Evolutionary conservation across 352 stramenopile species (phyloP), one percentile per base, ranked within the genome.

Genomic region (Phytophthora brassicae): DNA sequence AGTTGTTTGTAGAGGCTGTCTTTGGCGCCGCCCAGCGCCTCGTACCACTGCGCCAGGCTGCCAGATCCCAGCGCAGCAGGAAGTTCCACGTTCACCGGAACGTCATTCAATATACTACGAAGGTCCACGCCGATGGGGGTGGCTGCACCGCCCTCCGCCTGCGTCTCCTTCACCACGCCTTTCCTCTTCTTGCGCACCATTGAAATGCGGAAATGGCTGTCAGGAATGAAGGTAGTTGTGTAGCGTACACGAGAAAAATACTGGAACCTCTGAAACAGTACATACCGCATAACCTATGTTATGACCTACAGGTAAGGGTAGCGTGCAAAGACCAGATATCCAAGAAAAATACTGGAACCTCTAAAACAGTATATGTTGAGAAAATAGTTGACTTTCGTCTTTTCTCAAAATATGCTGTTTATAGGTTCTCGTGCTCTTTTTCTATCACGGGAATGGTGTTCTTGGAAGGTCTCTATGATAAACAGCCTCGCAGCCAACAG

Each of bases 171-270:
- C 29, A 88, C 66, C 29, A 89, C 62, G 17, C 75, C 81, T 58
- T 90, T 90, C 52, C 75, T 79, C 71, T 94, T 94, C 71, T 86
- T 91, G 59, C 84, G 84, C 68, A 92, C 79, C 82, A 91, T 94
- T 26, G 19, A 23, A 64, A 56, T 47, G 14, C n/a, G 12, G 49
- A 22, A 31, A 31, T 8, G 26, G n/a, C n/a, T n/a, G n/a, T n/a
- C n/a, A 31, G 51, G 43, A 53, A 39, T 59, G 39, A 54, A 12
- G 33, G 14, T 39, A 39, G 33, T 39, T 13, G 38, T 44, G 38
- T 44, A 17, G 38, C 17, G 38, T 17, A 44, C 38, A 31, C 26
- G 8, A 31, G 8, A n/a, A n/a, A n/a, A n/a, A n/a, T n/a, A n/a
- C n/a, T n/a, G n/a, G n/a, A n/a, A n/a, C n/a, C n/a, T n/a, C n/a